Evolutionary conservation across 1,284 basidiomycete species (phyloP).

Genomic region (Pyrrhoderma lamaoense): DNA sequence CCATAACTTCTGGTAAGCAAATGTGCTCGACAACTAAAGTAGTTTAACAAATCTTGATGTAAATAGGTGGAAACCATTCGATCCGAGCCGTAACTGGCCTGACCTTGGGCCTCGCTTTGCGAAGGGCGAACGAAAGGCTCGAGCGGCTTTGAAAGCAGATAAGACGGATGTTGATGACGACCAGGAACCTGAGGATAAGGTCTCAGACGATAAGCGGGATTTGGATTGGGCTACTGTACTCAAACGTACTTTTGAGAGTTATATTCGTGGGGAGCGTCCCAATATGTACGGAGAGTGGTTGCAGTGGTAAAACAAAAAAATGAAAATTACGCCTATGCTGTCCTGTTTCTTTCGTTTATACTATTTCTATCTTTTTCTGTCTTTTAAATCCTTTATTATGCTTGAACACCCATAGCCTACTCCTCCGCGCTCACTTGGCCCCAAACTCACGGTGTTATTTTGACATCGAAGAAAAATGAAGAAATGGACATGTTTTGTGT

Average conservation of each 20-base stretch:
- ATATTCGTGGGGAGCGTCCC: slow-evolving; percentile 77
- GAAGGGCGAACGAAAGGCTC: slow-evolving; percentile 60
- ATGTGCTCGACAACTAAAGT: too few relatives aligned
- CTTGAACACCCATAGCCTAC: too few relatives aligned
- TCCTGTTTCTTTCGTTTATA: background rate
- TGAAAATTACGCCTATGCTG: too few relatives aligned
- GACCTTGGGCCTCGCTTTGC: slow-evolving; percentile 79
- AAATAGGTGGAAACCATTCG: slow-evolving; percentile 90
- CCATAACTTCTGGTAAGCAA: slow-evolving; percentile 81
- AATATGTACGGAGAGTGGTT: slow-evolving; percentile 92
- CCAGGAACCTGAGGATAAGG: slow-evolving; percentile 33
- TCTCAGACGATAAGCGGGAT: slow-evolving; percentile 57
- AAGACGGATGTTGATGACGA: slow-evolving; percentile 23
- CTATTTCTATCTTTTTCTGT: too few relatives aligned
- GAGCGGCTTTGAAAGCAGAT: slow-evolving; percentile 22
- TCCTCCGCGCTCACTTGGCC: too few relatives aligned
- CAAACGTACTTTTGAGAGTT: slow-evolving; percentile 88
- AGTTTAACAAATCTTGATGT: too few relatives aligned
- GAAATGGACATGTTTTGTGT: too few relatives aligned
- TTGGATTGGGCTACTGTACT: slow-evolving; percentile 85
- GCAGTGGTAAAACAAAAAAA: slow-evolving; percentile 42
- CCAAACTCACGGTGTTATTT: too few relatives aligned
- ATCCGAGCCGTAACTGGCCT: slow-evolving; percentile 82
- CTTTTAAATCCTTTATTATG: too few relatives aligned
- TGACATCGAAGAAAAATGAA: too few relatives aligned